phyloP scores from a whole-genome alignment of 2,329 filamentous ascomycete species.

The Mycosphaerella arachidis region DNA sequence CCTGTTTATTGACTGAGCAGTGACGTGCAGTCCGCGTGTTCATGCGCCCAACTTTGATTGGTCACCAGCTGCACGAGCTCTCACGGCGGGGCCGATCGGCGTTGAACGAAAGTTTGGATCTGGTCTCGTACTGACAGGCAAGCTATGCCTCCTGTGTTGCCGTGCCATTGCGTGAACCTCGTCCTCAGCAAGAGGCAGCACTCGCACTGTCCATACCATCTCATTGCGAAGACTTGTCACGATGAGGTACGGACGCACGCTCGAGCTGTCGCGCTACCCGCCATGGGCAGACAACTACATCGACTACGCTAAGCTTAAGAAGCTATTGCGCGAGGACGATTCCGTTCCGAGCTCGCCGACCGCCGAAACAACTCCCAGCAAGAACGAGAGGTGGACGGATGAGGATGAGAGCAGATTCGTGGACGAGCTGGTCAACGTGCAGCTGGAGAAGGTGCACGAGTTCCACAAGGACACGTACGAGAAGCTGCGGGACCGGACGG shows the following conservation, averaged over 20 bases:
- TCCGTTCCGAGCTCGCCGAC: slow-evolving; percentile 45
- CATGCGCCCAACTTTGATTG: not conserved
- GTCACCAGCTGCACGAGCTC: not conserved
- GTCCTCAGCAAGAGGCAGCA: not conserved
- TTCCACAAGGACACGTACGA: slow-evolving; percentile 83
- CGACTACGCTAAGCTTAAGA: slow-evolving; percentile 91
- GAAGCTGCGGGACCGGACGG: slow-evolving; percentile 73
- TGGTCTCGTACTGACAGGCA: not conserved
- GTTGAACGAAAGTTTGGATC: not conserved
- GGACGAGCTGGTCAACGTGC: slow-evolving; percentile 88
- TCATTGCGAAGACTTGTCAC: not conserved
- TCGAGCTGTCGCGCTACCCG: slow-evolving; percentile 71
- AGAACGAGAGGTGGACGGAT: slow-evolving; percentile 66
- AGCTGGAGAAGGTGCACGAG: slow-evolving; percentile 88
- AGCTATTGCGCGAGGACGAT: slow-evolving; percentile 68
- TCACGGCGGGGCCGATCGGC: not conserved
- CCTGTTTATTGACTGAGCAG: too few relatives aligned
- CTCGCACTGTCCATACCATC: not conserved
- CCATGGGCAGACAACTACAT: slow-evolving; percentile 95
- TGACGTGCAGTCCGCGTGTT: not conserved
- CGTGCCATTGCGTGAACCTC: not conserved
- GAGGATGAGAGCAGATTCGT: slow-evolving; percentile 91
- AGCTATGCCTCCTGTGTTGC: not conserved
- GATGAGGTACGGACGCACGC: slow-evolving; percentile 93
- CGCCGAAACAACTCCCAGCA: slow-evolving; percentile 51